Conservation (phyloP, 305 asterid genomes). For the Stenogyne calaminthoides region DNA sequence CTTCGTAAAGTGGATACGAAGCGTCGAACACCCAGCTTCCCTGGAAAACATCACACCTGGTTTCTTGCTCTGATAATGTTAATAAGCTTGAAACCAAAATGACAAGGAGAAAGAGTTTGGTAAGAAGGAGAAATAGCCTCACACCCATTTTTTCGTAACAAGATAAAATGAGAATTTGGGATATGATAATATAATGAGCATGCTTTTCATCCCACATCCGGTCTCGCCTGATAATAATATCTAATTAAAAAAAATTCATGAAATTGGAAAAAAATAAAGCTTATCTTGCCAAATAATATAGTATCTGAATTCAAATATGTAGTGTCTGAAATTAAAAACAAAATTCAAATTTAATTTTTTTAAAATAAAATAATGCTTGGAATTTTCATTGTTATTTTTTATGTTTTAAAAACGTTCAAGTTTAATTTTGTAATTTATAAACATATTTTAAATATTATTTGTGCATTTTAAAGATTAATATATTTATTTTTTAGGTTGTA, state of each 20-base stretch:
- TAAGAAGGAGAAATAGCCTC: not conserved
- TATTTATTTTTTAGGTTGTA: not conserved
- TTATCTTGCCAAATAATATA: too few relatives aligned
- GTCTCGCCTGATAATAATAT: not conserved
- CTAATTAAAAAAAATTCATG: too few relatives aligned
- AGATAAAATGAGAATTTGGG: not conserved
- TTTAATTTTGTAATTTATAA: not conserved
- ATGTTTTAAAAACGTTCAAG: not conserved
- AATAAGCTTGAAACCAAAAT: not conserved
- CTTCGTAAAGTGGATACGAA: constrained; percentile 44
- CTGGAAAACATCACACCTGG: constrained; percentile 35
- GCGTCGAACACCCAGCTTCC: constrained; percentile 56
- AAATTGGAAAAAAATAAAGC: too few relatives aligned
- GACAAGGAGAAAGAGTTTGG: not conserved
- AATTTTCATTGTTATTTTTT: too few relatives aligned
- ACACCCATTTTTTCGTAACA: constrained; percentile 11
- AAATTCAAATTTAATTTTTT: too few relatives aligned
- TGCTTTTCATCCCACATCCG: not conserved
- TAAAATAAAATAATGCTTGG: too few relatives aligned
- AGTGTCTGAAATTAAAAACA: too few relatives aligned
- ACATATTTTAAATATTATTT: not conserved
- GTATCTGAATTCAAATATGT: too few relatives aligned
- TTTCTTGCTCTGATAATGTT: constrained; percentile 1
- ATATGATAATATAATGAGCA: not conserved
- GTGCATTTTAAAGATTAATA: not conserved